Evolutionary conservation across 768 basidiomycete species (phyloP).

Genomic region (Scleroderma citrinum): DNA sequence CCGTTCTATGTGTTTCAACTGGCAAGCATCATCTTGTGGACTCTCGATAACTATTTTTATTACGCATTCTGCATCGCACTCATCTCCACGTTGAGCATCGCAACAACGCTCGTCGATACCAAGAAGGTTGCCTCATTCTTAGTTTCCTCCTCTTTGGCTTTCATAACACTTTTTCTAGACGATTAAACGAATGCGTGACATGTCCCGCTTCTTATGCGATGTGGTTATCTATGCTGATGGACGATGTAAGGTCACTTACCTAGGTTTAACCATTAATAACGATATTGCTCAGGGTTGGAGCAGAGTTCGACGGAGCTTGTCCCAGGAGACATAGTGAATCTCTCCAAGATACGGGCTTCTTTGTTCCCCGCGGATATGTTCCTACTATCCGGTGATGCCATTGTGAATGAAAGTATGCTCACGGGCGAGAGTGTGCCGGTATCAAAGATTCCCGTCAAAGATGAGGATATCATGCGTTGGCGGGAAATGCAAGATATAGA

Average conservation of each 20-base stretch:
- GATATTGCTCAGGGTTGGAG: slow-evolving; percentile 49
- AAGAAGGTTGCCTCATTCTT: slow-evolving; percentile 55
- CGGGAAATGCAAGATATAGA: slow-evolving; percentile 51
- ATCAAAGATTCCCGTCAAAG: slow-evolving; percentile 80
- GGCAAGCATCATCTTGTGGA: slow-evolving; percentile 91
- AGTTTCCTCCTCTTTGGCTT: background rate
- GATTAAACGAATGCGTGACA: slow-evolving; percentile 89
- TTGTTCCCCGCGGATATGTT: slow-evolving; percentile 87
- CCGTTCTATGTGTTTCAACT: slow-evolving; percentile 99
- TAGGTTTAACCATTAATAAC: background rate
- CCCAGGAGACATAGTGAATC: slow-evolving; percentile 87
- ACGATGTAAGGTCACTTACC: slow-evolving; percentile 46
- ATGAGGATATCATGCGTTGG: slow-evolving; percentile 71
- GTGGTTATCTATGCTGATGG: slow-evolving; percentile 66
- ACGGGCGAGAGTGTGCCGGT: slow-evolving; percentile 98
- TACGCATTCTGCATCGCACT: slow-evolving; percentile 96
- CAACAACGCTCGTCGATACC: slow-evolving; percentile 86
- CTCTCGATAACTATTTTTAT: slow-evolving; percentile 92
- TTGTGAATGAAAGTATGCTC: slow-evolving; percentile 98
- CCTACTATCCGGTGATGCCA: slow-evolving; percentile 91
- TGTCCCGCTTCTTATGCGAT: slow-evolving; percentile 85
- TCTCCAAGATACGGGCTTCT: slow-evolving; percentile 68
- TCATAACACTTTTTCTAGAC: slow-evolving; percentile 46
- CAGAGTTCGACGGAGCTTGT: slow-evolving; percentile 75
- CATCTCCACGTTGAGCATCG: slow-evolving; percentile 80